These are phyloP conservation scores for Schizopora paradoxa DNA, from an alignment of 1,284 basidiomycete genomes.

Conservation along the genomic window DNA sequence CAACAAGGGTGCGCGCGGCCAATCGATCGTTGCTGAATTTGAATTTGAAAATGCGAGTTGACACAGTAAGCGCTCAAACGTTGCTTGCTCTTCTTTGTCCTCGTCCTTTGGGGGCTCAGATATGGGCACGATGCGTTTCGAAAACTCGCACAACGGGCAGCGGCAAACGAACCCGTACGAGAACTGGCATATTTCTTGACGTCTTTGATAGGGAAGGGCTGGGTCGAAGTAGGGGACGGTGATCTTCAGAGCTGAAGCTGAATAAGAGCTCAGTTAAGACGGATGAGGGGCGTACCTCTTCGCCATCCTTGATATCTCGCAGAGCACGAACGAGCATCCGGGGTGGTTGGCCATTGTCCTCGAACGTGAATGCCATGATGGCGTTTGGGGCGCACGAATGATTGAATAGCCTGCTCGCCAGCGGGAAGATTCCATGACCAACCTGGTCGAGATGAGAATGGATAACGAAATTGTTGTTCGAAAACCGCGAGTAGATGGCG, in stretches of 20 bases:
- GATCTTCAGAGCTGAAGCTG: no score
- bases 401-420: conserved; percentile 69
- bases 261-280: not conserved
- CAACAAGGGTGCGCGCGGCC: conserved; percentile 25
- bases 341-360: conserved; percentile 33
- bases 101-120: conserved; percentile 31
- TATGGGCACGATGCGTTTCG: conserved; percentile 32
- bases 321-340: conserved; percentile 60
- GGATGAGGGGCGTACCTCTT: conserved; percentile 47
- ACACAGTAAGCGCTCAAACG: conserved; percentile 1
- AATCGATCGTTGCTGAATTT: conserved; percentile 17
- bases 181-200: conserved; percentile 49
- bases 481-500: conserved; percentile 53
- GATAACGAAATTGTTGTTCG: conserved; percentile 72
- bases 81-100: conserved; percentile 28
- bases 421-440: conserved; percentile 67
- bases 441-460: conserved; percentile 62
- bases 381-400: conserved; percentile 74
- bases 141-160: conserved; percentile 50
- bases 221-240: conserved; percentile 72
- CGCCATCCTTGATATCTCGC: conserved; percentile 44
- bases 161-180: conserved; percentile 66
- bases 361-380: conserved; percentile 51
- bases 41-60: conserved; percentile 11
- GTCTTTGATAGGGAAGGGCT: conserved; percentile 52